Percentiles rank a stretch among this genome's conserved stretches.
Evolutionary conservation across 139 green algal genomes (phyloP).

Genomic region (Trebouxia sp.): DNA sequence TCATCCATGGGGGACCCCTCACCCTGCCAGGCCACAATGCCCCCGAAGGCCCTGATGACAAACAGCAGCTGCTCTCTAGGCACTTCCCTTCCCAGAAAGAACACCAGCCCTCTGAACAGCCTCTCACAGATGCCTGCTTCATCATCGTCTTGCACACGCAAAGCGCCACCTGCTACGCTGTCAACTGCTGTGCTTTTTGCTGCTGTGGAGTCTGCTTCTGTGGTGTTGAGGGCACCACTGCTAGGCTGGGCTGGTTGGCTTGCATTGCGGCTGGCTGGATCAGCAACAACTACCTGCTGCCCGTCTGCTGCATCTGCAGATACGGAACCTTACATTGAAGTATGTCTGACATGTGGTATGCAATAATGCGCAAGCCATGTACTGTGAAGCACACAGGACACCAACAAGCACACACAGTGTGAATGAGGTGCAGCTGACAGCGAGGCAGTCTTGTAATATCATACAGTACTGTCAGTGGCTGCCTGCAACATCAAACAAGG

Average conservation of each 20-base stretch:
- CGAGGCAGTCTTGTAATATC: too few species aligned
- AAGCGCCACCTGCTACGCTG: slow-evolving; percentile 59
- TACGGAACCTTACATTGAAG: too few species aligned
- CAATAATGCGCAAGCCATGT: too few species aligned
- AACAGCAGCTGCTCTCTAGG: slow-evolving; percentile 91
- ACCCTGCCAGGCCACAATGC: slow-evolving; percentile 86
- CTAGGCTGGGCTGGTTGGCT: too few species aligned
- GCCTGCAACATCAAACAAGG: too few species aligned
- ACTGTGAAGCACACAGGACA: too few species aligned
- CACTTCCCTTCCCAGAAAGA: slow-evolving; percentile 92
- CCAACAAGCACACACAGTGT: too few species aligned
- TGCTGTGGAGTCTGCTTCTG: not conserved
- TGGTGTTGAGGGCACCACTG: not conserved
- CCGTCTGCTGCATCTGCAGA: slow-evolving; percentile 14
- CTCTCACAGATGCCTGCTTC: slow-evolving; percentile 71
- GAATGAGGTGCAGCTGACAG: too few species aligned
- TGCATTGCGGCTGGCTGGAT: not conserved
- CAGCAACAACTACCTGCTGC: not conserved
- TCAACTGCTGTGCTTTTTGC: slow-evolving; percentile 26
- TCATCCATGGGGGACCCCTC: slow-evolving; percentile 81
- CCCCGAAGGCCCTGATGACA: slow-evolving; percentile 92
- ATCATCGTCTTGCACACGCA: slow-evolving; percentile 60
- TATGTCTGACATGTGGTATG: too few species aligned
- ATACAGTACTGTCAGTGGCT: too few species aligned
- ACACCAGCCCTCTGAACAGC: slow-evolving; percentile 90